Base-by-base conservation (phyloP, 129 eudicot genomes). In the Lonicera japonica region DNA sequence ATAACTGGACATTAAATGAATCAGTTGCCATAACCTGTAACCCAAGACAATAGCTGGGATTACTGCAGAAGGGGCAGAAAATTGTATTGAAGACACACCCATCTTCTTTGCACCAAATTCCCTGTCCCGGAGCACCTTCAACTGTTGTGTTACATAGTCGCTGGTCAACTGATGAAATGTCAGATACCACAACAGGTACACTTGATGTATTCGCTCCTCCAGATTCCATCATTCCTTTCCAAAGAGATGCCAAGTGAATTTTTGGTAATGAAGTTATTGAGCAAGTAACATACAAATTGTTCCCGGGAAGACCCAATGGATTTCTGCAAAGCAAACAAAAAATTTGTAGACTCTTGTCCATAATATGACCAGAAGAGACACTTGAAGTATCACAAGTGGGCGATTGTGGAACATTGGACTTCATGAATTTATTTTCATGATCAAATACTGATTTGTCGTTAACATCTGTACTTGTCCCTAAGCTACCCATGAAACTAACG, bases 71-170 rank as follows among this genome's bases (percentile, higher is more conserved):
- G 66, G 90, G 91, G 75, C 97, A 91, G 67, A 79, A 69, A 8
- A 84, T 43, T 16, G 80, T 66, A 53, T 80, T 84, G 71, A 74
- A 91, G 19, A 91, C 97, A 82, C 97, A 91, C 14, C 97, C 97
- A 70, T 91, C 97, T 75, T 87, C 95, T 75, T 79, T 77, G 74
- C 94, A 81, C 97, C 97, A 91, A 58, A 84, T 67, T 66, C 90
- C 97, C 67, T 90, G 83, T 34, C 79, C 91, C 43, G 65, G 66
- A 66, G 61, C 52, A 54, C 66, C 54, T 61, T 70, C 79, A 21
- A 41, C 20, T 66, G 66, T 77, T 64, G 54, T 73, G 40, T 74
- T 74, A 71, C 54, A 73, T 16, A 84, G 66, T 65, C 77, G 79
- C 54, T 74, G 58, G 79, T 91, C 80, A 56, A 91, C 70, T 16